Evolutionary conservation across 2,329 filamentous ascomycete genomes (phyloP).

Genomic region (Neopestalotiopsis rosae): DNA sequence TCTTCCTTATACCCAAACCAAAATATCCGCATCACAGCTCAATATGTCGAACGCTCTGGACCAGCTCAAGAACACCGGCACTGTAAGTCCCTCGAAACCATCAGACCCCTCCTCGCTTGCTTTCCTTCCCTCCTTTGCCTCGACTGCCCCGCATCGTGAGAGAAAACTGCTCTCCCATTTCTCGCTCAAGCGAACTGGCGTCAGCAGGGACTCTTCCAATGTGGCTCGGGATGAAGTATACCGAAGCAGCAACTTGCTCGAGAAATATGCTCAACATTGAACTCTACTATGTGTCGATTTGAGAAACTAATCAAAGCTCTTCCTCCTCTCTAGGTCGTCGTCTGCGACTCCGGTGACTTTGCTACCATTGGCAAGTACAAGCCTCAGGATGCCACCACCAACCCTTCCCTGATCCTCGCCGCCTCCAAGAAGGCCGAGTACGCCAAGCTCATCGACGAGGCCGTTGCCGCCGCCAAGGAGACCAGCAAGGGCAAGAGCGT

Average conservation of each 20-base stretch:
- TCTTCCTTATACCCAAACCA: neutral
- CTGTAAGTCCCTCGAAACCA: conserved; percentile 68
- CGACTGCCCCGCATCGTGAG: conserved; percentile 15
- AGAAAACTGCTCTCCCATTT: conserved; percentile 10
- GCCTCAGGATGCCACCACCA: conserved; percentile 99
- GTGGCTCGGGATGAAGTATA: neutral
- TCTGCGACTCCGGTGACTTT: conserved; percentile 94
- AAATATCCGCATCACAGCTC: conserved; percentile 9
- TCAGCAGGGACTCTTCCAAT: neutral
- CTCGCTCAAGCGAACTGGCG: neutral
- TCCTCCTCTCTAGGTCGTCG: conserved; percentile 72
- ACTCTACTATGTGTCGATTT: neutral
- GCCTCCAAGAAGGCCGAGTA: conserved; percentile 99
- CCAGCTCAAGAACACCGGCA: conserved; percentile 96
- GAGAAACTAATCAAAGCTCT: conserved; percentile 7
- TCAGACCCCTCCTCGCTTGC: conserved; percentile 13
- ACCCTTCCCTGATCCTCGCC: conserved; percentile 97
- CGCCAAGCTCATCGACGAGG: conserved; percentile 85
- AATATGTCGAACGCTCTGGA: conserved; percentile 89
- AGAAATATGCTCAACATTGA: neutral
- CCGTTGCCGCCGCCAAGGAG: conserved; percentile 84
- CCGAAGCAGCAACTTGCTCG: neutral
- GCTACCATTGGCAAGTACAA: conserved; percentile 98
- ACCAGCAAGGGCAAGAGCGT: conserved; percentile 68
- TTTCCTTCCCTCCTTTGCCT: neutral